A percentile compares a stretch with the other conserved stretches of the same genome.
Conservation (phyloP, 2,329 filamentous ascomycete species). For the Emericellopsis atlantica region DNA sequence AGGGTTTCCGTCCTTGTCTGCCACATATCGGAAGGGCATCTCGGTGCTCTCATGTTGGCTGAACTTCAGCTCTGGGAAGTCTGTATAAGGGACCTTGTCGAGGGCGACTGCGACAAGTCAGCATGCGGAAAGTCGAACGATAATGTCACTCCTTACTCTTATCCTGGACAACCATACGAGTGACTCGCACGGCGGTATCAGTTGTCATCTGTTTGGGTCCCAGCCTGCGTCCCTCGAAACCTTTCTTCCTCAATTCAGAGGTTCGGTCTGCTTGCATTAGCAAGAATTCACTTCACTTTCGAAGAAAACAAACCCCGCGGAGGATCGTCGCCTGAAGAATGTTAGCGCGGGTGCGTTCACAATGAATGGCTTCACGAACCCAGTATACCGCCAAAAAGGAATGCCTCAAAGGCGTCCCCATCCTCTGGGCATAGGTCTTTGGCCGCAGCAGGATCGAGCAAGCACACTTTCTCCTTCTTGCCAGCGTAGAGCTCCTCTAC, state of each 20-base stretch:
- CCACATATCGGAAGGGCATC: slow-evolving; percentile 97
- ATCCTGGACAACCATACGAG: slow-evolving; percentile 75
- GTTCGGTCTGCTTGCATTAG: slow-evolving; percentile 57
- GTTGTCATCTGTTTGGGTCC: slow-evolving; percentile 97
- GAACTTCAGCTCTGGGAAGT: slow-evolving; percentile 81
- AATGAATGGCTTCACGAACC: slow-evolving; percentile 38
- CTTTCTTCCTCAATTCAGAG: slow-evolving; percentile 88
- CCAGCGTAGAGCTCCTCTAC: slow-evolving; percentile 73
- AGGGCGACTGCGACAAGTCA: slow-evolving; percentile 48
- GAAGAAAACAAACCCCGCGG: slow-evolving; percentile 56
- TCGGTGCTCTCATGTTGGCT: slow-evolving; percentile 87
- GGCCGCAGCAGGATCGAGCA: slow-evolving; percentile 75
- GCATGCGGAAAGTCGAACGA: slow-evolving; percentile 2
- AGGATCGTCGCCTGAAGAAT: slow-evolving; percentile 67
- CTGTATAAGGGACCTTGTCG: slow-evolving; percentile 67
- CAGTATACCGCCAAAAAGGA: slow-evolving; percentile 91
- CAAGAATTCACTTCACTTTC: not conserved
- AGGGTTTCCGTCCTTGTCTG: slow-evolving; percentile 58
- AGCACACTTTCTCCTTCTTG: slow-evolving; percentile 66
- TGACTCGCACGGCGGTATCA: slow-evolving; percentile 90
- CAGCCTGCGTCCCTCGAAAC: slow-evolving; percentile 74
- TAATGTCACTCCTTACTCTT: slow-evolving; percentile 44
- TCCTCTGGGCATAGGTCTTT: slow-evolving; percentile 77
- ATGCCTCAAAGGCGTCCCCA: slow-evolving; percentile 72
- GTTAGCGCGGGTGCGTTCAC: not conserved